Base-by-base conservation (phyloP, 139 green algal species). In the Micractinium sp. region DNA sequence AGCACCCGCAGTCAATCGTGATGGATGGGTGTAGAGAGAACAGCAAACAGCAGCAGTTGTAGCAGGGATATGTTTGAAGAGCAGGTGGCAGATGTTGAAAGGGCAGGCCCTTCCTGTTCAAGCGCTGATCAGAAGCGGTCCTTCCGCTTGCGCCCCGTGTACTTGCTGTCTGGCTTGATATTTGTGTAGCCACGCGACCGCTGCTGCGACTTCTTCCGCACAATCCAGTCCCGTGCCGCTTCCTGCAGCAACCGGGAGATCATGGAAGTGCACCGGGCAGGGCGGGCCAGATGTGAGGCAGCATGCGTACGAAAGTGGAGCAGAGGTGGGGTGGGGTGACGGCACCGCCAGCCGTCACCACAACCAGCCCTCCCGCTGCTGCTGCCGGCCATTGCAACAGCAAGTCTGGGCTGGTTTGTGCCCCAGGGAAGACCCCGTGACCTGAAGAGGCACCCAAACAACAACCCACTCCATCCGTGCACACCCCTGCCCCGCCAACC, bases 141-240 rank as follows among this genome's bases (percentile, higher is more conserved):
- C 69, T 97, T 98, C 20, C 98, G 90, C 89, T 99, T 99, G 60
- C 98, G 91, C 1, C 90, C 97, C 0, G 97, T 99, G 93, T 99
- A 99, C 89, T 98, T 99, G 66, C 88, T 96, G 90, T 99, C 98
- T 23, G 88, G 78, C 1, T 96, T 95, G 12, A 99, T 95, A n/a
- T 93, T 91, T 13, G 91, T 94, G 84, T 95, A 91, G 23, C 97
- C 97, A 31, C 95, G 95, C 36, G 92, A 91, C 53, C 97, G 89
- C 93, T 96, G 95, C 89, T 98, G 95, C 29, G 95, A 92, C 94
- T 99, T 99, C 89, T 99, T 99, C 79, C 96, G 96, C 25, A 98
- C 56, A 23, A 99, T 92, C 98, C 98, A 99, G 1, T 91, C 93
- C 73, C 94, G 96, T 33, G 19, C 35, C 16, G 16, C 16, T 5